Base-by-base conservation (phyloP, 2,329 filamentous ascomycete genomes). In the Fusarium neocosmosporiellum region DNA sequence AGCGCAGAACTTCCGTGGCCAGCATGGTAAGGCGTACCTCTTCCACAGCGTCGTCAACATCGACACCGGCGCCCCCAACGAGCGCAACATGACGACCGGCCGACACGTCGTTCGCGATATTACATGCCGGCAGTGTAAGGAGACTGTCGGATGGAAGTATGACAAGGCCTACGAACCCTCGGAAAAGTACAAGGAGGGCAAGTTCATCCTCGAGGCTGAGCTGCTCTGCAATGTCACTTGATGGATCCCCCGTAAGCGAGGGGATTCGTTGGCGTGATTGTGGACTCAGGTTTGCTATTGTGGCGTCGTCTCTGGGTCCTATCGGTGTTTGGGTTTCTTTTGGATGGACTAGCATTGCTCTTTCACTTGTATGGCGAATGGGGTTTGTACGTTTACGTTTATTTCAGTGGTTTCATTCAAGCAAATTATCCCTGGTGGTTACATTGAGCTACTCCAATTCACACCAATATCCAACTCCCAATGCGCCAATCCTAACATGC, bases 171-270 rank as follows among this genome's bases (percentile, higher is more conserved):
- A 93, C 81, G 96, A 99, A 85, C 83, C 86, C 36, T 92, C 88
- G 73, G 96, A 99, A 88, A 98, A 98, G 85, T 99, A 99, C 85
- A 99, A 99, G 86, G 96, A 99, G 87, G 95, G 95, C 64, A 99
- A 98, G 85, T 98, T 93, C 81, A 99, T 99, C 68, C 88, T 99
- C 65, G 96, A 98, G 86, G 94, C 93, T 34, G 95, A 98, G 85
- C 84, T 98, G 72, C 87, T 98, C 41, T 96, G 93, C 83, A 92
- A 91, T 75, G 95, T 98, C 69, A 89, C 86, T 77, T 91, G 79
- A 80, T 39, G 18, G 22, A 29, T 46, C 41, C 22, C 58, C 37
- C 18, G 27, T 36, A 48, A 50, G 29, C 10, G 31, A 37, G 59
- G 46, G 10, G 43, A 20, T 24, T 34, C 46, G 48, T 24, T 48